Conservation (phyloP, 1,284 basidiomycete genomes). For the Cryptococcus sp. region DNA sequence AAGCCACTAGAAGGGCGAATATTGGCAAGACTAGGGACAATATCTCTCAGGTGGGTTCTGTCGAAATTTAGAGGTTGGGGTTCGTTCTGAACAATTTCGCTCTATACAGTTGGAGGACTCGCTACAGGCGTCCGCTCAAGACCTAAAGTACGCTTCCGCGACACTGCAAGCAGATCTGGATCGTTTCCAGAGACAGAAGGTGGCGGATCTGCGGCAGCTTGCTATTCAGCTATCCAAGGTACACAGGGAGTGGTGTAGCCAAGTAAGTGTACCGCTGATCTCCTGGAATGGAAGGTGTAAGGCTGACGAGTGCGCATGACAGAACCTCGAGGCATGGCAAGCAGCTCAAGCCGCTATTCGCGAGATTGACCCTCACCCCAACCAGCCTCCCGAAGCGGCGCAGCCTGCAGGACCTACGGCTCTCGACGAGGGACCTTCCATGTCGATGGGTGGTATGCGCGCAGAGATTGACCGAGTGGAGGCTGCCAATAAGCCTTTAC, state of each 20-base stretch:
- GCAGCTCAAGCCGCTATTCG: conserved; percentile 88
- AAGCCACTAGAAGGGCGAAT: conserved; percentile 85
- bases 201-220: conserved; percentile 91
- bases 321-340: conserved; percentile 97
- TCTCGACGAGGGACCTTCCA: conserved; percentile 5
- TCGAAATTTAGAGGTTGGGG: neutral
- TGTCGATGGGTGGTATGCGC: conserved; percentile 22
- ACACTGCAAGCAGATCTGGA: conserved; percentile 98
- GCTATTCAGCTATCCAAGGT: conserved; percentile 82
- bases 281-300: neutral
- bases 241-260: conserved; percentile 93
- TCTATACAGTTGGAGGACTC: conserved; percentile 79
- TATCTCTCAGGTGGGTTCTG: conserved; percentile 75
- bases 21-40: conserved; percentile 93
- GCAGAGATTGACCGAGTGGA: conserved; percentile 37
- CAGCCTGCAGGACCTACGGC: conserved; percentile 17
- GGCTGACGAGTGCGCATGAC: conserved; percentile 8
- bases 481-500: conserved; percentile 38
- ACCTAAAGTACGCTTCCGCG: conserved; percentile 91
- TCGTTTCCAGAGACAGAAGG: conserved; percentile 97
- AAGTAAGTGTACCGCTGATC: conserved; percentile 60
- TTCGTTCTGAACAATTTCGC: neutral
- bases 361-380: conserved; percentile 85
- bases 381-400: conserved; percentile 53
- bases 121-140: conserved; percentile 81